Base-by-base conservation (phyloP, 2,329 filamentous ascomycete species). In the Colletotrichum nymphaeae region DNA sequence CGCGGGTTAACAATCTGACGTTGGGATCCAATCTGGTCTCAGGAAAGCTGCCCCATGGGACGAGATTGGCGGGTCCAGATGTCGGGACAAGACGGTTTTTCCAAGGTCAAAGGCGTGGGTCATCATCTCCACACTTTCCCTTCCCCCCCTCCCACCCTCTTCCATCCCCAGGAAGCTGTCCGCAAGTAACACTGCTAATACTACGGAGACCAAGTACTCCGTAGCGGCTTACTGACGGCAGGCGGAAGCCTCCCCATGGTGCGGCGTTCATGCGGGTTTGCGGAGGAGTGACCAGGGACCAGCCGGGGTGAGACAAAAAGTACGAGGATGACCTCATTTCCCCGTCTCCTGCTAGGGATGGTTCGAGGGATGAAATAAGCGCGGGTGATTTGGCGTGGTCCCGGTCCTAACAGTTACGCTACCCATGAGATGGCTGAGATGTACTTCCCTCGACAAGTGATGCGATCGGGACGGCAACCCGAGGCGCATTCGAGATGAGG, bases 221-320 rank as follows among this genome's bases (percentile, higher is more conserved):
- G 37, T 42, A 52, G 49, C 26, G 67, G 66, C 14, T 55, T n/a
- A 56, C 55, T 65, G 55, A 52, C 55, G 55, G 67, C 60, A 73
- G 66, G 60, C 46, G 66, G 53, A 52, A 65, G 42, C 53, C 67
- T 37, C 56, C 70, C 55, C 68, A 32, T 22, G 42, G 30, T 57
- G 60, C 55, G 59, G 67, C 60, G 67, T 73, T 58, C 59, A 73
- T 73, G 70, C 70, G 70, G 67, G 70, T 62, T 70, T 70, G 70
- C 70, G 70, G 70, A 70, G 70, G 55, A 32, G 42, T 4, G 60
- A 49, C 70, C 53, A 70, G 70, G 60, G 60, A 24, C 55, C 35
- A 55, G 67, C 70, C 32, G 60, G 70, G 70, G 66, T 70, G 35
- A 32, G 37, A 56, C 16, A 59, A 57, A n/a, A n/a, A 49, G 42